phyloP scores from a whole-genome alignment of 176 grass and related monocot species.

The Guadua angustifolia region DNA sequence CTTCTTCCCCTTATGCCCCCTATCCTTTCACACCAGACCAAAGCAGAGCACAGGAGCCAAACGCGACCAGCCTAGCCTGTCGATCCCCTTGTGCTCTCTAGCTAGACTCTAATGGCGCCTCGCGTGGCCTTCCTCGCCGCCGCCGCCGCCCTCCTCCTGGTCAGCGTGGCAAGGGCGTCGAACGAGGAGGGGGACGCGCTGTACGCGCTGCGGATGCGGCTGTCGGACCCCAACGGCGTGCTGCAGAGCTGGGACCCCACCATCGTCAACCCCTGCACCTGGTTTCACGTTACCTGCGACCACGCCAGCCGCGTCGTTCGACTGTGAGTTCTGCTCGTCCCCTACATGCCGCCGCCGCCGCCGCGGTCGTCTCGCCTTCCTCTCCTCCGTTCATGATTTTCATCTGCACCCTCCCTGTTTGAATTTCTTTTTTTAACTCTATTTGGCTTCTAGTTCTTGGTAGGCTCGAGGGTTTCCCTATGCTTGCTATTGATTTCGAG shows the following conservation, averaged over 20 bases:
- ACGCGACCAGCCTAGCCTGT: not conserved
- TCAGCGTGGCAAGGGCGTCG: conserved; percentile 48
- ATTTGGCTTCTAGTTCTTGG: not conserved
- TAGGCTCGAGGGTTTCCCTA: not conserved
- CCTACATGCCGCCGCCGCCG: not conserved
- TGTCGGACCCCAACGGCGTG: conserved; percentile 87
- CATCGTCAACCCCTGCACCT: conserved; percentile 97
- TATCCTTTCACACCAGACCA: not conserved
- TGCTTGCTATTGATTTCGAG: not conserved
- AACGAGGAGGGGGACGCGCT: conserved; percentile 77
- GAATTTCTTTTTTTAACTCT: not conserved
- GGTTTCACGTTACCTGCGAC: conserved; percentile 97
- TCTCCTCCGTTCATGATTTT: not conserved
- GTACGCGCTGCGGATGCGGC: conserved; percentile 70
- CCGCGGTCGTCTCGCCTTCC: not conserved
- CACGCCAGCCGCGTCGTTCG: conserved; percentile 72
- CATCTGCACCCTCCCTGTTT: not conserved
- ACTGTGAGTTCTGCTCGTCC: conserved; percentile 49
- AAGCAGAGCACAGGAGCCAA: not conserved
- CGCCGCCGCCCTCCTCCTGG: conserved; percentile 47
- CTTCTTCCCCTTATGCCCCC: not conserved
- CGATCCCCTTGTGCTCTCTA: not conserved
- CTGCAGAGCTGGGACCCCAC: conserved; percentile 97
- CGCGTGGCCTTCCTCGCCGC: conserved; percentile 35
- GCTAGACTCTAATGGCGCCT: conserved; percentile 48